Conservation (phyloP, 2,329 filamentous ascomycete genomes). For the Teratosphaeria nubilosa region DNA sequence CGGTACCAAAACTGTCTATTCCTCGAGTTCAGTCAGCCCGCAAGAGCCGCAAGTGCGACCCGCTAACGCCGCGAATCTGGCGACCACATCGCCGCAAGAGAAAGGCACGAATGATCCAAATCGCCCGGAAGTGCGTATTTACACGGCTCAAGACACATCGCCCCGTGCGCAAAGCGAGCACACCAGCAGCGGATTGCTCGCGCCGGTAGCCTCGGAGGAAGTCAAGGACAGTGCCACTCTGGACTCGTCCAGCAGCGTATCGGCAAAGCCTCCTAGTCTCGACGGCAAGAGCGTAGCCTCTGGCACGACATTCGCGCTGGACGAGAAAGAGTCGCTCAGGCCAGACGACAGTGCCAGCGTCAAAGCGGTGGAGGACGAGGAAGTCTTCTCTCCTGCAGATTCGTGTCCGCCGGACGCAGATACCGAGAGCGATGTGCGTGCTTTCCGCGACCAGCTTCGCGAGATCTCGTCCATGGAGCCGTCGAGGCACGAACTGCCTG, state of each 20-base stretch:
- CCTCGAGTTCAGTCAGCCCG: slow-evolving; percentile 4
- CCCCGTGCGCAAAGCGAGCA: slow-evolving; percentile 2
- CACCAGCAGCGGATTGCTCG: slow-evolving; percentile 14
- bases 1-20: slow-evolving; percentile 9
- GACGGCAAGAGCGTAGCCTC: slow-evolving; percentile 93
- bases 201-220: slow-evolving; percentile 23
- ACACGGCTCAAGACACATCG: slow-evolving; percentile 14
- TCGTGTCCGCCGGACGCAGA: slow-evolving; percentile 69
- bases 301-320: slow-evolving; percentile 87
- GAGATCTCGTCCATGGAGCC: slow-evolving; percentile 44
- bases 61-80: slow-evolving; percentile 13
- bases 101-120: slow-evolving; percentile 5
- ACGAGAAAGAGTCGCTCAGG: slow-evolving; percentile 89
- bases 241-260: slow-evolving; percentile 46
- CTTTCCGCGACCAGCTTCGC: slow-evolving; percentile 47
- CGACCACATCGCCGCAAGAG: slow-evolving; percentile 9
- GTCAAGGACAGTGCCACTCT: slow-evolving; percentile 32
- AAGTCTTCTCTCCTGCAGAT: slow-evolving; percentile 65
- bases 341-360: slow-evolving; percentile 94
- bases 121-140: slow-evolving; percentile 14
- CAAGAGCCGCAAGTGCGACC: slow-evolving; percentile 6
- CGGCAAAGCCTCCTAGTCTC: slow-evolving; percentile 76
- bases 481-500: slow-evolving; percentile 17
- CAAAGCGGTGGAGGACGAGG: slow-evolving; percentile 82
- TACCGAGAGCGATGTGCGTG: slow-evolving; percentile 61